Conservation (phyloP, 352 stramenopile species). For the Pythium phragmiticola region DNA sequence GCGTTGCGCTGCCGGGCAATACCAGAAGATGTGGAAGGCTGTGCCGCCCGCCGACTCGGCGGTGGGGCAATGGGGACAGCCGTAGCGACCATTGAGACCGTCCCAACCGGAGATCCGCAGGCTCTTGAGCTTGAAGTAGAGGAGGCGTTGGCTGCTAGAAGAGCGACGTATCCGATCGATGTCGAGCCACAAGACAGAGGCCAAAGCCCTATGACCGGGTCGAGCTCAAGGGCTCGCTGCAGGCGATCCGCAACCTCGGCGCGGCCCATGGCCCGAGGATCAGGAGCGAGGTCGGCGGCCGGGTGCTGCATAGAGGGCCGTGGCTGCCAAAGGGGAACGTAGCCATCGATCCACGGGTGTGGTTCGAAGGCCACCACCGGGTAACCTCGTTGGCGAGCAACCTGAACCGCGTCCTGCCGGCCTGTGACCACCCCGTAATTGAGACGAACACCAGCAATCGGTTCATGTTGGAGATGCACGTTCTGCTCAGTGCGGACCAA, state of each 20-base stretch:
- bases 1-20: not conserved
- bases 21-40: conserved; percentile 2
- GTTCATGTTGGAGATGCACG: not conserved
- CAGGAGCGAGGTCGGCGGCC: not conserved
- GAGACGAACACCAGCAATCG: not conserved
- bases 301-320: too few relatives aligned
- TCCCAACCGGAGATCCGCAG: conserved; percentile 5
- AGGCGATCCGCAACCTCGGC: too few relatives aligned
- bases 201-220: too few relatives aligned
- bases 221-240: not conserved
- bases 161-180: not conserved
- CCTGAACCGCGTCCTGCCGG: not conserved
- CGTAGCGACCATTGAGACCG: not conserved
- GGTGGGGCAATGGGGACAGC: conserved; percentile 7
- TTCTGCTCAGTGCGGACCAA: not conserved
- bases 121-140: not conserved
- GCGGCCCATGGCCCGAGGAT: too few relatives aligned
- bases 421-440: not conserved
- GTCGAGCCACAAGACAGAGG: not conserved
- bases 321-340: not conserved
- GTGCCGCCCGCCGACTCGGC: not conserved
- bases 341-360: not conserved
- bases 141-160: not conserved
- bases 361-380: not conserved
- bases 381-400: too few relatives aligned